Evolutionary conservation across 176 grass and related monocot species (phyloP).

Genomic region (Lolium perenne): DNA sequence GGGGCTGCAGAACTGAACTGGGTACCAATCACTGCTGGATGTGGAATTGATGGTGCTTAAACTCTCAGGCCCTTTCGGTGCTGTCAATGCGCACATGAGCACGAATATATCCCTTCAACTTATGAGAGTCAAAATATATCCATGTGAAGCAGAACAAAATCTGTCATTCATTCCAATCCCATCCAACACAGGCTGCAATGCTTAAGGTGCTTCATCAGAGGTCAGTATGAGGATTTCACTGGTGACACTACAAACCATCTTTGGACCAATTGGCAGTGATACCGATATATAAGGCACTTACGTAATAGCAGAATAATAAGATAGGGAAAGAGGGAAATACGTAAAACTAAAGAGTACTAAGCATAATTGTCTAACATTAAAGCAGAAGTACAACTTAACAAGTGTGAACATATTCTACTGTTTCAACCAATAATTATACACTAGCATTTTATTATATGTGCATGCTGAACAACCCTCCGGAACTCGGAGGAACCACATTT

Average conservation of each 20-base stretch:
- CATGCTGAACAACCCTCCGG: not conserved
- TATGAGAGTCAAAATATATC: constrained; percentile 24
- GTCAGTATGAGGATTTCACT: constrained; percentile 47
- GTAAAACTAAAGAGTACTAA: constrained; percentile 21
- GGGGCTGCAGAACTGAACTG: constrained; percentile 83
- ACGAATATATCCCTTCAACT: constrained; percentile 41
- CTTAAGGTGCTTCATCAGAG: constrained; percentile 73
- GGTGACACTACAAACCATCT: constrained; percentile 48
- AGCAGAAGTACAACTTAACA: not conserved
- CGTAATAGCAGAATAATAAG: not conserved
- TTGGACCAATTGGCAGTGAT: constrained; percentile 74
- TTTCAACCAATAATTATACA: not conserved
- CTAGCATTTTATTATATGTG: not conserved
- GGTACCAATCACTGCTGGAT: constrained; percentile 60
- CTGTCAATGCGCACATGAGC: constrained; percentile 37
- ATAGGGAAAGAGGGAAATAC: constrained; percentile 5
- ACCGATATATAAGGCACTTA: constrained; percentile 53
- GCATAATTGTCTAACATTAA: not conserved
- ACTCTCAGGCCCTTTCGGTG: constrained; percentile 43
- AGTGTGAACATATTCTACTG: not conserved
- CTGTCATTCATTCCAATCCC: constrained; percentile 44
- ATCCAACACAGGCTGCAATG: constrained; percentile 61
- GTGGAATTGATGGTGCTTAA: constrained; percentile 86
- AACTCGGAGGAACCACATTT: not conserved
- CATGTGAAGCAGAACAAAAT: constrained; percentile 47